Conservation (phyloP, 768 basidiomycete species). For the Agaricus sinodeliciosus region DNA sequence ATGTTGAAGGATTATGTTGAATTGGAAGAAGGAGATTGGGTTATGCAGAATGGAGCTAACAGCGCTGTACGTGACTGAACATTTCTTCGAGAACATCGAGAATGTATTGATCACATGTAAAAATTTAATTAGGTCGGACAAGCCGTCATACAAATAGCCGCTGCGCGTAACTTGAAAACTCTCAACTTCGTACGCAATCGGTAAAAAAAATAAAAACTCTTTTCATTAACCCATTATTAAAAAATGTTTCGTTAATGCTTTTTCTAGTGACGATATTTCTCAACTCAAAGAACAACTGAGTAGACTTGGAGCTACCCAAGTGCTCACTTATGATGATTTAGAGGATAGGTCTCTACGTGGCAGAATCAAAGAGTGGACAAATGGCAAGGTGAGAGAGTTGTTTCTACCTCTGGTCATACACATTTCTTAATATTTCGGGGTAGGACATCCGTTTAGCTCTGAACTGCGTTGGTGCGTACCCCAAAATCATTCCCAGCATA, state of each 20-base stretch:
- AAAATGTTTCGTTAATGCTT: too few relatives aligned
- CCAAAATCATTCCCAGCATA: neutral
- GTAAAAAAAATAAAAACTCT: slow-evolving; percentile 28
- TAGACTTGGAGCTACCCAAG: slow-evolving; percentile 65
- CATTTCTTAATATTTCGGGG: neutral
- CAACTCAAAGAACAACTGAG: slow-evolving; percentile 44
- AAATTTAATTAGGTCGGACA: slow-evolving; percentile 90
- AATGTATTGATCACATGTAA: too few relatives aligned
- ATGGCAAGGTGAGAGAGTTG: slow-evolving; percentile 35
- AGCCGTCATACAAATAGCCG: slow-evolving; percentile 83
- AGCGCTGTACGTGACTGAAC: slow-evolving; percentile 73
- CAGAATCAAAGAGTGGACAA: slow-evolving; percentile 58
- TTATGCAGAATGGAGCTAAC: slow-evolving; percentile 84
- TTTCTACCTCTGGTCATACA: neutral
- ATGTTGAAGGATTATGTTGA: slow-evolving; percentile 69
- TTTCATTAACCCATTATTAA: too few relatives aligned
- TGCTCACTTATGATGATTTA: slow-evolving; percentile 74
- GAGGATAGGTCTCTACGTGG: slow-evolving; percentile 45
- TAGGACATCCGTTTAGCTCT: slow-evolving; percentile 41
- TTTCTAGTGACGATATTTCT: slow-evolving; percentile 44
- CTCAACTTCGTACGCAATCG: slow-evolving; percentile 77
- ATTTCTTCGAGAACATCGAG: too few relatives aligned
- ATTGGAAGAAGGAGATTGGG: slow-evolving; percentile 66
- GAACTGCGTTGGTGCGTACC: slow-evolving; percentile 40
- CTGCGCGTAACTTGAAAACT: slow-evolving; percentile 59